Base-by-base conservation (phyloP, 2,329 filamentous ascomycete species). In the Bipolaris zeicola region DNA sequence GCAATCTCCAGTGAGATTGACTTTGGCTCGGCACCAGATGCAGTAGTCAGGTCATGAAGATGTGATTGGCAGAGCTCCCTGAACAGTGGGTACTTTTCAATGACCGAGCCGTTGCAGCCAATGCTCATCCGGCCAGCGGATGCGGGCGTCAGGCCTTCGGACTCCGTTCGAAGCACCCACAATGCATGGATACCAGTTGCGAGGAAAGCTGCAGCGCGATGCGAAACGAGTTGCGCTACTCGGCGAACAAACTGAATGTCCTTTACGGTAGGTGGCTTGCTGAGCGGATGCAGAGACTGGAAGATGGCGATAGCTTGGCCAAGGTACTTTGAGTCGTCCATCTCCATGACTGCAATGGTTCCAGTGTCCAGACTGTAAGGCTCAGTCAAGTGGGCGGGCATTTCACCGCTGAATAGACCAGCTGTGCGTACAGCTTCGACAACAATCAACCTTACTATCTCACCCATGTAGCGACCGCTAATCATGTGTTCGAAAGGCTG, bases 81-180 rank as follows among this genome's bases (percentile, higher is more conserved):
- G 73, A 92, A 94, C 6, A 80, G 79, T 0, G 90, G 89, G 69
- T 93, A 94, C 65, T 88, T 87, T 75, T 93, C 89, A 49, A 93
- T 87, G 47, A 94, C 89, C 26, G 87, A 89, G 42, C 90, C 90
- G 69, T 91, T 92, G 76, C 89, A 93, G 3, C 89, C 89, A n/a
- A 94, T 79, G 38, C 78, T 78, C 50, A 80, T 72, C 57, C 70
- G 73, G 20, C 71, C 76, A 6, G 71, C 72, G 16, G 67, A 63
- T 38, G 69, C 58, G 18, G 76, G 71, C 5, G 69, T 64, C 11
- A 79, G 51, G 11, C 74, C 79, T 62, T 86, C 83, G 7, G 77
- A 76, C 14, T 79, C 76, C 37, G 80, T 82, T 53, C 82, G 80
- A 13, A 88, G 72, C 11, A 75, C 77, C 83, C 85, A 88, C 36